Evolutionary conservation across 78 protist genomes (phyloP), one percentile per base, ranked within the genome.

Genomic region (Carpediemonas membranifera): DNA sequence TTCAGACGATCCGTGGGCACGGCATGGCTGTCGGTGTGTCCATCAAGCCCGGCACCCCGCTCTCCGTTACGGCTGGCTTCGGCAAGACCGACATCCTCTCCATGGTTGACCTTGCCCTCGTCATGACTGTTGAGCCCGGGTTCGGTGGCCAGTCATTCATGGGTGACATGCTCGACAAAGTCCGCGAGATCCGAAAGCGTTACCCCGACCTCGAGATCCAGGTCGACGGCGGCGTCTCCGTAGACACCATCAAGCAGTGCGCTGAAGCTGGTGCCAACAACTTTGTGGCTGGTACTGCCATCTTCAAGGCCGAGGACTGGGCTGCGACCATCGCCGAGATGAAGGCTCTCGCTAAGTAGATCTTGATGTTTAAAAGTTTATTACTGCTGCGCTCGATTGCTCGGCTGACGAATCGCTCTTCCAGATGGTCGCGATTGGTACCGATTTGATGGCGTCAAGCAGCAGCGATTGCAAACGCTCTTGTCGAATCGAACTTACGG

Each of bases 71-170:
- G n/a, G n/a, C n/a, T n/a, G n/a, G n/a, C n/a, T n/a, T n/a, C n/a
- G 60, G 27, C 7, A 43, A 31, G 9, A 2, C 2, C 7, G 3
- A 19, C 7, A 31, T 71, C 16, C n/a, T 31, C 0, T 55, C 64
- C 25, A 69, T 44, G 61, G 53, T 84, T 5, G 96, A 91, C 77
- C 76, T 85, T 80, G 82, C 87, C 35, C 86, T 95, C 25, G 82
- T 91, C 51, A 95, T 95, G 98, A 87, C 92, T 9, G 98, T 95
- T 24, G 94, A 94, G 70, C 98, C 98, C 2, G 98, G 98, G 14
- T 95, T 93, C 25, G 98, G 98, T 3, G 98, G 98, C 15, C 98
- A 95, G 60, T 25, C 57, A 24, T 92, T 95, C 76, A 90, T 91
- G 96, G 66, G 35, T 0, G 85, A 90, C 52, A 83, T 85, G 92